phyloP scores from a whole-genome alignment of 1,284 basidiomycete species.

The Cutaneotrichosporon dermatis region DNA sequence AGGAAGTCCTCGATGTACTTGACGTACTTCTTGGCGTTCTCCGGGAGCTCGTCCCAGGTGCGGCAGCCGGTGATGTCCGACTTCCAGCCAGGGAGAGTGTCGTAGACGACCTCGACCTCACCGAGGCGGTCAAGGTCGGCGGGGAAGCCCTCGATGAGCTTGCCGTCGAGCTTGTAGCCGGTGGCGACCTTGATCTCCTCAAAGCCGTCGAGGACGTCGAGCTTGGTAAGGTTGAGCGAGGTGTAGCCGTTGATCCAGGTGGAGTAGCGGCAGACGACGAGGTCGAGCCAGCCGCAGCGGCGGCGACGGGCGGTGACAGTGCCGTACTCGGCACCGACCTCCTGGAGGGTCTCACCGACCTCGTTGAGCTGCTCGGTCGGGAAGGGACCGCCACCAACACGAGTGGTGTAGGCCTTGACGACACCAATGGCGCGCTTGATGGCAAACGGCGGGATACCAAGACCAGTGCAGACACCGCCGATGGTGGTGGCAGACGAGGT shows the following conservation, averaged over 20 bases:
- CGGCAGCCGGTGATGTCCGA: conserved; percentile 64
- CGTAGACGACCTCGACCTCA: conserved; percentile 81
- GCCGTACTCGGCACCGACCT: conserved; percentile 88
- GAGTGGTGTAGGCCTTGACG: conserved; percentile 94
- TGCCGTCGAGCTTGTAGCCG: conserved; percentile 72
- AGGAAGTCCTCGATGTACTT: conserved; percentile 80
- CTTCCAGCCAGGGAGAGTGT: conserved; percentile 90
- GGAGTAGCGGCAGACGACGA: conserved; percentile 91
- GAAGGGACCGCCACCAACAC: conserved; percentile 96
- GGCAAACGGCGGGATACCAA: conserved; percentile 84
- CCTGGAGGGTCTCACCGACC: conserved; percentile 81
- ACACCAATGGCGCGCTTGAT: conserved; percentile 87
- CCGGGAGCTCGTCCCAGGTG: conserved; percentile 72
- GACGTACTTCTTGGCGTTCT: conserved; percentile 81
- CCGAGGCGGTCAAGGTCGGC: conserved; percentile 81
- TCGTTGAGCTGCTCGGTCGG: conserved; percentile 91
- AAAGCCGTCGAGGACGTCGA: conserved; percentile 84
- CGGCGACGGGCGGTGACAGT: conserved; percentile 86
- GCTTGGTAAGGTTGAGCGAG: conserved; percentile 87
- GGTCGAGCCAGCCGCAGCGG: conserved; percentile 95
- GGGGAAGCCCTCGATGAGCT: conserved; percentile 80
- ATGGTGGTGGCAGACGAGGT: conserved; percentile 90
- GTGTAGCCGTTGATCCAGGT: conserved; percentile 95
- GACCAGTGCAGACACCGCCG: conserved; percentile 89
- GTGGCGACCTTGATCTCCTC: conserved; percentile 84